Conservation (phyloP, 1,284 basidiomycete species). For the Ustilago cynodontis region DNA sequence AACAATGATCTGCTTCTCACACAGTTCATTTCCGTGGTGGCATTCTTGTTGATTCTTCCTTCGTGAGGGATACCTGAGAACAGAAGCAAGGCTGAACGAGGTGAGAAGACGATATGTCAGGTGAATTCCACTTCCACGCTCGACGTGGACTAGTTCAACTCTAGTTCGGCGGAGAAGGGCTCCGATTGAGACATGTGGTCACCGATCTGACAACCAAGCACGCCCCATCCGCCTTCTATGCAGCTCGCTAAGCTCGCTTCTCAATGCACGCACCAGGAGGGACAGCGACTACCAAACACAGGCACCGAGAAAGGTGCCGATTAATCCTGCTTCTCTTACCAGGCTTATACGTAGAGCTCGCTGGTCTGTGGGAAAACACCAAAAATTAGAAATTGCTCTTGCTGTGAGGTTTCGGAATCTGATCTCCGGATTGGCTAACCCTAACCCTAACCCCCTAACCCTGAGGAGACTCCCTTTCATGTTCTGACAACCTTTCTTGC, state of each 20-base stretch:
- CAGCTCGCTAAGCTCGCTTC: neutral
- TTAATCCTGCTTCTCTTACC: neutral
- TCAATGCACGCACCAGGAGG: neutral
- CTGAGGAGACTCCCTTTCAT: neutral
- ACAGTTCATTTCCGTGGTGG: too few relatives aligned
- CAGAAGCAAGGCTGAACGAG: neutral
- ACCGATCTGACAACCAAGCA: neutral
- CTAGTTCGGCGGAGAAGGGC: neutral
- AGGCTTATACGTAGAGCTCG: neutral
- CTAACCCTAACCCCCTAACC: too few relatives aligned
- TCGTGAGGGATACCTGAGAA: neutral
- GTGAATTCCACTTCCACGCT: neutral
- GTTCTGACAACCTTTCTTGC: neutral
- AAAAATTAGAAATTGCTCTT: neutral
- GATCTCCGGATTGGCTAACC: neutral
- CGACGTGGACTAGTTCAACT: conserved; percentile 1
- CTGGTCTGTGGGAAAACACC: neutral
- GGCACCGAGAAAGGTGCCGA: too few relatives aligned
- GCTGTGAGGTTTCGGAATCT: neutral
- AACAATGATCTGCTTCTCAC: too few relatives aligned
- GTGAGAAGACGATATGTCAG: neutral
- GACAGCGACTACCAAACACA: neutral
- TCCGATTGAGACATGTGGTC: neutral
- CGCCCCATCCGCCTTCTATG: neutral
- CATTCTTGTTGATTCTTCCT: too few relatives aligned